These are phyloP conservation scores for Cicer pinnatifidum DNA, from an alignment of 306 rosid species.

Conservation along the genomic window DNA sequence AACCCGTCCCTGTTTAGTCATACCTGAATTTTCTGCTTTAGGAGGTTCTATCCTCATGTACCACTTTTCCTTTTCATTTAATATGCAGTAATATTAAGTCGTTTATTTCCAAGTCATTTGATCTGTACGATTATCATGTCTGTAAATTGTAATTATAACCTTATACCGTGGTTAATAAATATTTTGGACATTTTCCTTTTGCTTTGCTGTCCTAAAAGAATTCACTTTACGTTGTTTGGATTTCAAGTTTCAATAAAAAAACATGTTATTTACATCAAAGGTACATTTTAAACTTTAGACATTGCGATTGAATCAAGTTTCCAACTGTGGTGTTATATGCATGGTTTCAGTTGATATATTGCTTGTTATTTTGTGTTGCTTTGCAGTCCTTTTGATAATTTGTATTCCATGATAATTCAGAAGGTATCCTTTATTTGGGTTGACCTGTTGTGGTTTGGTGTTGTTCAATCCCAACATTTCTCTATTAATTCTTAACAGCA, in stretches of 20 bases:
- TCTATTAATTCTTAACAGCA: conserved; percentile 44
- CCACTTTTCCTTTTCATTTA: conserved; percentile 1
- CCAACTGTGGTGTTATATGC: conserved; percentile 20
- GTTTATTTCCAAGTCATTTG: not conserved
- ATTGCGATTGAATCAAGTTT: not conserved
- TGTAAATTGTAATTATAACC: conserved; percentile 34
- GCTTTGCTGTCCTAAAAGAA: not conserved
- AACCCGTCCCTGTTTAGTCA: not conserved
- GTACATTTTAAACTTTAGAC: conserved; percentile 13
- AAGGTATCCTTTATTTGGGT: conserved; percentile 30
- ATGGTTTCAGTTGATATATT: conserved; percentile 35
- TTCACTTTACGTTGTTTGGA: not conserved
- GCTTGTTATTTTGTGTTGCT: conserved; percentile 14
- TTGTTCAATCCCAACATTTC: conserved; percentile 33
- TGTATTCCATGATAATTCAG: conserved; percentile 9
- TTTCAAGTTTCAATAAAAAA: conserved; percentile 20
- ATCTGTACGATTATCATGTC: not conserved
- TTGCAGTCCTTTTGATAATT: conserved; percentile 38
- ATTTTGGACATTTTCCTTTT: not conserved
- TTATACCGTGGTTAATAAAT: conserved; percentile 7
- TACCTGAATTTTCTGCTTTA: not conserved
- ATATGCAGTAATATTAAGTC: not conserved
- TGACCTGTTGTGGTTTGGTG: conserved; percentile 23
- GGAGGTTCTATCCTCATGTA: conserved; percentile 10
- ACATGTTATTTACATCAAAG: conserved; percentile 28